Base-by-base conservation (phyloP, 768 basidiomycete species). In the Russula virescens region DNA sequence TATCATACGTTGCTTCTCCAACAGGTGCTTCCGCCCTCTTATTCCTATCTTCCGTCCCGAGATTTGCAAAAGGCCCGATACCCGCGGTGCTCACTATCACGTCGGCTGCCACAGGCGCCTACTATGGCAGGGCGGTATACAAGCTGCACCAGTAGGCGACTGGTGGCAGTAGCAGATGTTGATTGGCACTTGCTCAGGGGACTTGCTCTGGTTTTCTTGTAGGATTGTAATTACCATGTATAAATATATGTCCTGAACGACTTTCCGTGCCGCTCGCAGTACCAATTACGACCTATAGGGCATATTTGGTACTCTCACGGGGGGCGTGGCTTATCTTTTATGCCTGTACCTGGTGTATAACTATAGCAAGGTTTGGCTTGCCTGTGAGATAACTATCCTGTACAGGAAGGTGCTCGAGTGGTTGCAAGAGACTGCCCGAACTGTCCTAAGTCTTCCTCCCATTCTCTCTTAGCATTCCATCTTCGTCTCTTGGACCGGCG, bases 11-110 rank as follows among this genome's bases (percentile, higher is more conserved):
- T 4, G 8, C 31, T 31, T 16, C 11, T 40, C 38, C 11, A 13
- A 10, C 64, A 89, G 89, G 85, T 70, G 87, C 89, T 5, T 91
- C 89, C 47, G 84, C 84, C 9, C 68, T 91, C 3, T 79, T 91
- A 28, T 74, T 90, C 59, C 71, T 88, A 21, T 89, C 89, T 3
- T 90, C 89, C 11, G 68, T 86, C 47, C 89, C 89, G 4, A 82
- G 89, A 48, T 72, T 83, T 54, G 69, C 79, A 35, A 90, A 89
- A 70, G 88, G 87, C 2, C 88, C 89, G 4, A 78, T 91, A 3
- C 89, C 89, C 11, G 74, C 76, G 7, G 63, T 82, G 48, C 75
- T 91, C 26, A 78, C 87, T 11, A 69, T 83, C 43, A 82, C 87
- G 10, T 83, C 87, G 7, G 78, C 84, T 2, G 74, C 76, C 43